Base-by-base conservation (phyloP, 1,139 yeast genomes). In the Pichia sp. region DNA sequence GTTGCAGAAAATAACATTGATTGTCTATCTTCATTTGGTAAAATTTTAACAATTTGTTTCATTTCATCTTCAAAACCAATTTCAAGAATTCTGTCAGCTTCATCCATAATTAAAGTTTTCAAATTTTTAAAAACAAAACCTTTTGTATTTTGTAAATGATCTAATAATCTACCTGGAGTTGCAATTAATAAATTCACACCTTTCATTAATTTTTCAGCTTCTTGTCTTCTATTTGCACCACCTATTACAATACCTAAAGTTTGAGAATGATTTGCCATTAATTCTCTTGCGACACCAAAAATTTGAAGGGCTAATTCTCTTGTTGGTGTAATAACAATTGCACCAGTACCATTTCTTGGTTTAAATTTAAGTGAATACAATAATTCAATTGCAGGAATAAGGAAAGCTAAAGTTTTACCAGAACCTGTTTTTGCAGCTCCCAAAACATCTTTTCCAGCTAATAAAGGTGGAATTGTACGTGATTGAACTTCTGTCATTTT, bases 401-500 rank as follows among this genome's bases (percentile, higher is more conserved):
- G 72, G 59, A 94, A 92, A 6, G 99, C 97, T 53, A 92, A 71
- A 1, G 98, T 90, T 68, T 90, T 90, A 63, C 98, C 98, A 1
- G 97, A 87, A 37, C 98, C 98, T 2, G 98, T 90, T 68, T 90
- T 87, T 46, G 97, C 97, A 33, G 97, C 97, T 55, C 97, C 97
- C 47, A 90, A 74, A 26, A 90, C 97, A 67, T 90, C 97, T 57
- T 90, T 78, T 37, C 98, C 97, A 0, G 97, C 96, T 56, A 90
- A 70, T 53, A 92, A 71, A 16, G 97, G 97, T 8, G 97, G 97
- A 48, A 90, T 90, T 16, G 97, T 87, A 64, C 89, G 81, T 32
- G 95, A 85, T 67, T 90, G 98, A 12, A 90, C 97, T 49, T 82
- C 78, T 6, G 98, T 92, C 97, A 90, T 87, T 48, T 72, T 82